Evolutionary conservation across 2,329 filamentous ascomycete species (phyloP).

Genomic region (Exophiala aquamarina): DNA sequence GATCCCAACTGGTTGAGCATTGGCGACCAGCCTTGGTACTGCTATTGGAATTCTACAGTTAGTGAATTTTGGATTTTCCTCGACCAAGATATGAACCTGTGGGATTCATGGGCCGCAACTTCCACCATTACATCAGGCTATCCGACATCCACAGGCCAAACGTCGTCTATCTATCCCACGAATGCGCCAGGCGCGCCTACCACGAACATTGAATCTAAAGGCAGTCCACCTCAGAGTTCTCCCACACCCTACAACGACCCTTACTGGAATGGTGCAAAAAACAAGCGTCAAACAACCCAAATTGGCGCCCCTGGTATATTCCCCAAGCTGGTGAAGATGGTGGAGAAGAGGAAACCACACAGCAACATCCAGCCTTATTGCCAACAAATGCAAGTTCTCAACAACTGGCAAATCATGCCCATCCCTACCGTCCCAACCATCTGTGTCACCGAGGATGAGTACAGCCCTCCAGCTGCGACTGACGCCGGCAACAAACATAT

Average conservation of each 20-base stretch:
- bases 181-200: conserved; percentile 10
- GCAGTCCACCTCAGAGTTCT: conserved; percentile 21
- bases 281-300: conserved; percentile 26
- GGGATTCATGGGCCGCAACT: conserved; percentile 24
- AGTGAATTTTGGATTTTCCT: conserved; percentile 68
- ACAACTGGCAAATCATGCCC: conserved; percentile 48
- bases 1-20: conserved; percentile 46
- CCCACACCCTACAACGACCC: conserved; percentile 15
- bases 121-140: conserved; percentile 16
- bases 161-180: conserved; percentile 3
- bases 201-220: conserved; percentile 21
- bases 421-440: conserved; percentile 27
- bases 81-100: conserved; percentile 48
- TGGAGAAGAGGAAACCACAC: conserved; percentile 59
- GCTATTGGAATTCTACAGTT: conserved; percentile 67
- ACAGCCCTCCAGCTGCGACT: conserved; percentile 4
- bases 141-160: conserved; percentile 1
- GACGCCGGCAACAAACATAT: conserved; percentile 4
- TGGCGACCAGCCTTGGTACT: conserved; percentile 68
- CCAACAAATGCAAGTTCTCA: conserved; percentile 62
- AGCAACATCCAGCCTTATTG: conserved; percentile 53
- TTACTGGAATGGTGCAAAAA: conserved; percentile 21
- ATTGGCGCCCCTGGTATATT: conserved; percentile 33
- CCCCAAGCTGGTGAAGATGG: conserved; percentile 64
- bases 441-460: conserved; percentile 25